Evolutionary conservation across 1,139 yeast species (phyloP).

Genomic region (Yamadazyma membranifaciens): DNA sequence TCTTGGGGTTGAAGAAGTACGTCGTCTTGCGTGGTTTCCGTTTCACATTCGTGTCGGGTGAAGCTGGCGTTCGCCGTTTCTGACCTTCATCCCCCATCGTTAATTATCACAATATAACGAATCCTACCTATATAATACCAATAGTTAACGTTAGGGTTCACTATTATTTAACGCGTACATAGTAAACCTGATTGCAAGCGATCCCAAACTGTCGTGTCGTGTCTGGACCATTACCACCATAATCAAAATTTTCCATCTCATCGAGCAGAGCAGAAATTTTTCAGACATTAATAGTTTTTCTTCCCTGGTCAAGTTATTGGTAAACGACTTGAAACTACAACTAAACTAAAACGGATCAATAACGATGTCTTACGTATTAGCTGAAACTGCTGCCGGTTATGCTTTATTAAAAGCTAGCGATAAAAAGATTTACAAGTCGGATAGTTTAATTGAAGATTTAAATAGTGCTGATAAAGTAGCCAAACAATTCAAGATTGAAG

Average conservation of each 20-base stretch:
- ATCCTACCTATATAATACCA: no score
- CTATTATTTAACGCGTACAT: conserved; percentile 1
- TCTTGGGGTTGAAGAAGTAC: conserved; percentile 39
- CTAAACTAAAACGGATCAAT: neutral
- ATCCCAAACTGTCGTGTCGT: conserved; percentile 1
- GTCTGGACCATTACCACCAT: neutral
- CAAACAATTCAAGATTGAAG: conserved; percentile 82
- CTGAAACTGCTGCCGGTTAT: conserved; percentile 98
- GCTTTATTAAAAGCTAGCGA: conserved; percentile 96
- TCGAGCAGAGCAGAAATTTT: conserved; percentile 16
- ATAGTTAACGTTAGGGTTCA: no score
- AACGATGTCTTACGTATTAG: conserved; percentile 77
- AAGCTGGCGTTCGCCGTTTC: neutral
- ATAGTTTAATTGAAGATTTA: conserved; percentile 71
- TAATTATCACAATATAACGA: neutral
- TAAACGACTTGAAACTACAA: no score
- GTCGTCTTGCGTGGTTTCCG: conserved; percentile 20
- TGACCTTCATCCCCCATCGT: neutral
- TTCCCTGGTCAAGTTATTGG: no score
- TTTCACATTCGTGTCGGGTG: neutral
- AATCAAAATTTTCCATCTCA: conserved; percentile 24
- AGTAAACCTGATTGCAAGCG: neutral
- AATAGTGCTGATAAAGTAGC: conserved; percentile 81
- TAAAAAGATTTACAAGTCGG: conserved; percentile 91
- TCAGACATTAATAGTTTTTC: conserved; percentile 4